Base-by-base conservation (phyloP, 2,329 filamentous ascomycete species). In the Thermoascus crustaceus region DNA sequence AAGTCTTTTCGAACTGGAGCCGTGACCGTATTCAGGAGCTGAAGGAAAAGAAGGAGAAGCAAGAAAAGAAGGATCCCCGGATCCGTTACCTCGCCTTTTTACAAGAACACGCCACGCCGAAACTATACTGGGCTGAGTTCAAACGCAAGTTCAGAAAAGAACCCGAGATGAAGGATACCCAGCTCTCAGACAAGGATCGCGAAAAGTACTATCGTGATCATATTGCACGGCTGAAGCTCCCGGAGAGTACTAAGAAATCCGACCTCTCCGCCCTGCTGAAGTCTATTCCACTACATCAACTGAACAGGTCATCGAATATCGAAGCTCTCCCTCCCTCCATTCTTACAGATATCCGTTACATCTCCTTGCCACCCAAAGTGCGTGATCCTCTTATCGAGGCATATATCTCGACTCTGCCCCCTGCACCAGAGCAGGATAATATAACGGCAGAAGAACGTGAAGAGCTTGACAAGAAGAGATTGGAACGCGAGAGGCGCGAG, bases 61-160 rank as follows among this genome's bases (percentile, higher is more conserved):
- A 87, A 54, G 82, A 83, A 59, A 89, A 85, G 65, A 76, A 77
- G 44, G 87, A 96, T 51, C 89, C 91, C 1, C 72, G 75, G 30
- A 82, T 94, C 45, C 78, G 81, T 1, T 98, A 93, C 57, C 66
- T 96, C 41, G 73, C 75, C 0, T 82, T 98, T 44, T 68, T 98
- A 19, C 78, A 89, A 44, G 76, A 81, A 32, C 76, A 86, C 47
- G 89, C 88, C 0, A 91, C 81, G 0, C 82, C 85, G 0, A 96
- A 94, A 63, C 72, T 98, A 1, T 98, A 94, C 68, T 98, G 91
- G 91, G 82, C 85, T 0, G 91, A 98, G 57, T 98, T 98, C 63
- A 86, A 85, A 50, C 73, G 91, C 21, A 98, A 95, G 56, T 91
- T 78, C 61, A 82, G 82, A 46, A 88, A 82, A 45, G 87, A 94